Base-by-base conservation (phyloP, 2,329 filamentous ascomycete genomes). In the Pseudogymnoascus sp. region DNA sequence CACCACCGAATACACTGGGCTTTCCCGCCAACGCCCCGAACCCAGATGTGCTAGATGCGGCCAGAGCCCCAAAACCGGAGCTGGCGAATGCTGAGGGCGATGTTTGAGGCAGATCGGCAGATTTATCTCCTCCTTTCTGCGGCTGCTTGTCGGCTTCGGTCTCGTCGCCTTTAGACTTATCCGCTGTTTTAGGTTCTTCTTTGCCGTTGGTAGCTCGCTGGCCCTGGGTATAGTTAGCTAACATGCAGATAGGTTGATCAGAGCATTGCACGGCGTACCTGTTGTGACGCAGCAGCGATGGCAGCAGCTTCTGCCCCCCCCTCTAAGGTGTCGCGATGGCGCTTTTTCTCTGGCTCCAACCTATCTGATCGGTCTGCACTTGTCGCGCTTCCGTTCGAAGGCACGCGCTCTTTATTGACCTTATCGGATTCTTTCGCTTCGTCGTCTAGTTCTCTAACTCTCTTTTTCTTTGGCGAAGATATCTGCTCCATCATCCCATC, bases 31-130 rank as follows among this genome's bases (percentile, higher is more conserved):
- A 81, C 48, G 78, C 72, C 39, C 84, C 84, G 70, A 90, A 90
- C 0, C 85, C 85, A 3, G 87, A 90, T 27, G 81, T 76, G 37
- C 78, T 77, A 4, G 83, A 81, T 25, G 81, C 76, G 6, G 87
- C 80, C 61, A 90, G 82, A 60, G 86, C 84, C 60, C 86, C 83
- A 69, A 92, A 86, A 15, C 82, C 83, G 2, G 88, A 92, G 58
- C 79, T 80, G 21, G 84, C 84, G 72, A 92, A 92, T 5, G 86
- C 83, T 8, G 82, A 82, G 10, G 79, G 65, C 5, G 87, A 84
- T 15, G 83, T 81, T 69, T 73, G 59, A 71, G 72, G 59, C 73
- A 72, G 69, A 66, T 71, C 64, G 64, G 63, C 65, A 64, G 58
- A 67, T 59, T n/a, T 62, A 27, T 62, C 48, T 66, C 45, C 59